A percentile compares a stretch with the other conserved stretches of the same genome.
These are phyloP conservation scores for Trifolium subterraneum DNA, from an alignment of 306 rosid species.

Conservation along the genomic window DNA sequence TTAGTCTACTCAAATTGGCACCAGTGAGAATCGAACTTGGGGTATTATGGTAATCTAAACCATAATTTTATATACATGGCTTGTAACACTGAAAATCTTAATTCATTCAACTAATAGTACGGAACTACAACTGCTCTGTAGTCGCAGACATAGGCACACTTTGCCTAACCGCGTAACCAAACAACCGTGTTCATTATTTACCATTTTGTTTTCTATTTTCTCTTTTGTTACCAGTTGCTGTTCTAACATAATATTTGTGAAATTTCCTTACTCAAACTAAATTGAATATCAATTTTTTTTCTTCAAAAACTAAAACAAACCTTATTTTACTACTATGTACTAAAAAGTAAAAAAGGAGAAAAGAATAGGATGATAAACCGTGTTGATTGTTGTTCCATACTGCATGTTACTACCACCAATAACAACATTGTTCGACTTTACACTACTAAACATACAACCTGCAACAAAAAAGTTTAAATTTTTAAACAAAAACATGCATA, in stretches of 20 bases:
- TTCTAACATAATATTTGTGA: not conserved
- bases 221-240: too few species aligned
- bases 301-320: not conserved
- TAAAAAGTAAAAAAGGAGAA: not conserved
- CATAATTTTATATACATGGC: too few species aligned
- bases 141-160: too few species aligned
- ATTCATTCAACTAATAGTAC: too few species aligned
- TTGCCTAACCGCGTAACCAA: too few species aligned
- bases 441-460: conserved; percentile 66
- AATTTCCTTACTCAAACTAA: not conserved
- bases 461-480: conserved; percentile 28
- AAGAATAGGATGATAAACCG: conserved; percentile 48
- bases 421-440: conserved; percentile 58
- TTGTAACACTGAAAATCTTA: too few species aligned
- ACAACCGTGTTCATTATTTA: too few species aligned
- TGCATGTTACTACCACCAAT: conserved; percentile 60
- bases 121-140: too few species aligned
- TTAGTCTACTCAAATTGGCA: too few species aligned
- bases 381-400: conserved; percentile 55
- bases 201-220: too few species aligned
- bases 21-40: too few species aligned
- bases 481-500: conserved; percentile 23
- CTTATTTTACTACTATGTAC: not conserved
- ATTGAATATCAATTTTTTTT: not conserved
- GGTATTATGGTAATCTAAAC: too few species aligned